phyloP scores from a whole-genome alignment of 331 rosid genomes.

The Malus hybrid region DNA sequence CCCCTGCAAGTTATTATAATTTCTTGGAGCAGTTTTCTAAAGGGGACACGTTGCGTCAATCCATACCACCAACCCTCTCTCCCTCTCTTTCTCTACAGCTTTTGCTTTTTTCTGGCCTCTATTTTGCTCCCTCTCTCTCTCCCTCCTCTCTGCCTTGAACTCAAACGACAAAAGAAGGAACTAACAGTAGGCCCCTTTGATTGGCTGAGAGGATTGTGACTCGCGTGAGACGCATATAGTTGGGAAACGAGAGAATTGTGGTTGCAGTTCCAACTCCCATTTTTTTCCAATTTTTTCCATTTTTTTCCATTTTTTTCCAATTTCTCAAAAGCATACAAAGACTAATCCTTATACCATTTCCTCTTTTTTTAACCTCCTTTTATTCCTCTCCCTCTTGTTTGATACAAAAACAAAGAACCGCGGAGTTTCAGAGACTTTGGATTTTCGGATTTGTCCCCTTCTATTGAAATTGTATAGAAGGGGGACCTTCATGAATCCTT shows the following conservation, averaged over 20 bases:
- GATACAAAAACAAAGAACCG: background rate
- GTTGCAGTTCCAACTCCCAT: background rate
- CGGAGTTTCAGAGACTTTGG: slow-evolving; percentile 6
- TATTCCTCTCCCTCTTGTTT: background rate
- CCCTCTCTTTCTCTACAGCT: background rate
- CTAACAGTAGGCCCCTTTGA: background rate
- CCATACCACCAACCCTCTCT: background rate
- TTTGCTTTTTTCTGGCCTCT: background rate
- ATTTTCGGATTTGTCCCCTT: slow-evolving; percentile 3
- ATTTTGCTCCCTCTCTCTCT: background rate
- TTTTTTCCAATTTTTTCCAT: background rate
- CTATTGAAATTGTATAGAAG: background rate
- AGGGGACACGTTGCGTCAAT: slow-evolving; percentile 25
- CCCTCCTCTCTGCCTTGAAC: background rate
- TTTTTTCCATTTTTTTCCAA: background rate
- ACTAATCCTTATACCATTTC: background rate
- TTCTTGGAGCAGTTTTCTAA: background rate
- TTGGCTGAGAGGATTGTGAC: background rate
- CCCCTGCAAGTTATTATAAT: background rate
- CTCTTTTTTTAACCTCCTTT: background rate
- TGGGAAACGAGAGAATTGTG: slow-evolving; percentile 9
- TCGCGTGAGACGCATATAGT: slow-evolving; percentile 2
- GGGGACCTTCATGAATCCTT: background rate
- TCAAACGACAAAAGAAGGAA: background rate
- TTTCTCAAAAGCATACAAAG: background rate